Percentiles rank a stretch among this genome's conserved stretches.
These are phyloP conservation scores for Pseudogymnoascus sp. DNA, from an alignment of 2,329 filamentous ascomycete species.

Conservation along the genomic window DNA sequence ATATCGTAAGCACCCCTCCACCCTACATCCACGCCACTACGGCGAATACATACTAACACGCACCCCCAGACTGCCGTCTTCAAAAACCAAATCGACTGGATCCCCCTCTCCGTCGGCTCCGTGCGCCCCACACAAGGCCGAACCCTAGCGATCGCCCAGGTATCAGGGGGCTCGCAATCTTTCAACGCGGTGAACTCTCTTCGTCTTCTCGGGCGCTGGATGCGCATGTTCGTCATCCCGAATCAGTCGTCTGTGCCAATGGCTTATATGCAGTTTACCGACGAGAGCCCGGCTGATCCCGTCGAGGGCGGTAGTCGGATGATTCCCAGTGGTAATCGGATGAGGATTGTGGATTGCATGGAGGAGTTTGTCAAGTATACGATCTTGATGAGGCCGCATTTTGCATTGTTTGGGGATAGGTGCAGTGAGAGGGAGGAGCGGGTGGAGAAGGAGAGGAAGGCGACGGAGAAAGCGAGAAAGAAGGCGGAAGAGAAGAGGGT, in stretches of 20 bases:
- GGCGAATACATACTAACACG: conserved; percentile 15
- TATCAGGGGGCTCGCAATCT: conserved; percentile 58
- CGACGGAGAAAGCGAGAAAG: conserved; percentile 63
- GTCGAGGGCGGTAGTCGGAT: conserved; percentile 42
- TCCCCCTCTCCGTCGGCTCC: conserved; percentile 54
- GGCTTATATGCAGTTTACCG: conserved; percentile 57
- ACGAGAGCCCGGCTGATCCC: conserved; percentile 25
- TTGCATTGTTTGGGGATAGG: conserved; percentile 55
- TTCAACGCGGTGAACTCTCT: conserved; percentile 64
- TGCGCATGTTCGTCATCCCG: conserved; percentile 62
- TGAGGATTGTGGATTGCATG: conserved; percentile 60
- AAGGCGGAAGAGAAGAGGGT: conserved; percentile 90
- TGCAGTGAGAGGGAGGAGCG: conserved; percentile 52
- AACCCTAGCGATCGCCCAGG: conserved; percentile 56
- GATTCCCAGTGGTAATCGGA: conserved; percentile 50
- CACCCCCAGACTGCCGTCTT: conserved; percentile 52
- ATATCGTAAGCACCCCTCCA: conserved; percentile 37
- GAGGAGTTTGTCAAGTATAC: conserved; percentile 67
- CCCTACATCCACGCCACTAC: too few species aligned
- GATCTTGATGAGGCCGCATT: conserved; percentile 56
- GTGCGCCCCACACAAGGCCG: conserved; percentile 61
- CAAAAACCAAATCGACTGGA: conserved; percentile 68
- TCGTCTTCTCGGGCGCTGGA: conserved; percentile 61
- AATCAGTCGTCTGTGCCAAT: conserved; percentile 60
- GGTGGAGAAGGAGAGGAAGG: conserved; percentile 22